Percentiles rank a stretch among this genome's conserved stretches.
Evolutionary conservation across 2,329 filamentous ascomycete genomes (phyloP).

Genomic region (Endothia cerciana): DNA sequence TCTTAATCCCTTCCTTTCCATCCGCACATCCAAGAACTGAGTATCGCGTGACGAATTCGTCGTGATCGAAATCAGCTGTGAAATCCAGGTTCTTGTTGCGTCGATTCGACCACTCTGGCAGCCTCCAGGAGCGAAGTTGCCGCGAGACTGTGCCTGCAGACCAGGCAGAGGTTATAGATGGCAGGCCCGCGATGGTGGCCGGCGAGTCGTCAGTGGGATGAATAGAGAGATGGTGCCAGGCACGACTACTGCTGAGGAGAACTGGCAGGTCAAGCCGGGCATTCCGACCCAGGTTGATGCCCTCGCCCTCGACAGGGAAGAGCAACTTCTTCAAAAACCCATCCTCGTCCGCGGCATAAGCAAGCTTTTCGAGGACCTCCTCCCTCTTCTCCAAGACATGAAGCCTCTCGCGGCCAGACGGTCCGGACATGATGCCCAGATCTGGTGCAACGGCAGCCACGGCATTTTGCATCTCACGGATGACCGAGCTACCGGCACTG

Average conservation of each 20-base stretch:
- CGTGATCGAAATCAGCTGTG: conserved; percentile 92
- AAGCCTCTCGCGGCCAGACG: conserved; percentile 72
- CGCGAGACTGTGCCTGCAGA: conserved; percentile 90
- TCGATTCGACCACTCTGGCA: conserved; percentile 96
- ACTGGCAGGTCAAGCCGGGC: conserved; percentile 79
- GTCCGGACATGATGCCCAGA: conserved; percentile 72
- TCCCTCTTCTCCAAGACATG: conserved; percentile 81
- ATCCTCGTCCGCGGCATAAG: conserved; percentile 77
- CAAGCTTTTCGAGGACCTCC: conserved; percentile 82
- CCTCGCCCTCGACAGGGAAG: conserved; percentile 76
- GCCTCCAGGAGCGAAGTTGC: conserved; percentile 88
- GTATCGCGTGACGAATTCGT: conserved; percentile 89
- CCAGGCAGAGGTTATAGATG: conserved; percentile 81
- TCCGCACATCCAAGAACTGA: conserved; percentile 82
- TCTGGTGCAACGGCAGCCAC: conserved; percentile 78
- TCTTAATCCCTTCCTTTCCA: conserved; percentile 90
- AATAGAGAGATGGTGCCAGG: conserved; percentile 92
- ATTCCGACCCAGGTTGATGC: conserved; percentile 77
- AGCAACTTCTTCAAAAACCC: conserved; percentile 82
- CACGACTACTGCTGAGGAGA: conserved; percentile 79
- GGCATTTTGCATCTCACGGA: conserved; percentile 85
- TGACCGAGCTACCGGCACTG: conserved; percentile 75
- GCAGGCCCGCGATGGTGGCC: conserved; percentile 70
- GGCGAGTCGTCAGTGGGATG: conserved; percentile 90
- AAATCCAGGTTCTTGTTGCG: conserved; percentile 91